Evolutionary conservation across 352 stramenopile genomes (phyloP), one percentile per base, ranked within the genome.

Genomic region (Phytopythium ostracodes): DNA sequence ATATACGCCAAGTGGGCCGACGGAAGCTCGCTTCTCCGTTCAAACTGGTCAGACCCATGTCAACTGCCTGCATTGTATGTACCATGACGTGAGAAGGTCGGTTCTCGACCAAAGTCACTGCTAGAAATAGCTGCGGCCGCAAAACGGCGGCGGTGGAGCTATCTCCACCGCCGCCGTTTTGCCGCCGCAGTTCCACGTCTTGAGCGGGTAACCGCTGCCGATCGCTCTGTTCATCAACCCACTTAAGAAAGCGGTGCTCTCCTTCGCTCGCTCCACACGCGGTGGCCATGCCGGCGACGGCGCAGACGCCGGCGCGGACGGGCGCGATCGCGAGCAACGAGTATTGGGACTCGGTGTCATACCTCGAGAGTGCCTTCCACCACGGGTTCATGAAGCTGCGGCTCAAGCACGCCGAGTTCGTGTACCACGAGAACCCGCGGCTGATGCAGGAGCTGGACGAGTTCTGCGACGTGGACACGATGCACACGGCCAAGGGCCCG

Each of bases 391-490:
- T 95, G 79, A 81, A 77, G 14, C 73, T 77, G 47, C 83, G 82
- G 9, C 72, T 89, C 50, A 82, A 79, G 54, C 80, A 67, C 9
- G 74, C 81, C 25, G 79, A 91, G 57, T 93, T 91, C 66, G 84
- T 91, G 46, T 92, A 88, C 64, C 68, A 79, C 31, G 82, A 91
- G 69, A 89, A 91, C 68, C 14, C 65, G 20, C 77, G 77, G 31
- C 59, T 92, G 29, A 81, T 76, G 5, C 70, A 78, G 25, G 81
- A 92, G 57, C 68, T 93, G 9, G 84, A 93, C 60, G 84, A 92
- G 43, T 95, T 89, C 64, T 95, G 86, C 54, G 83, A 94, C 60
- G 83, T 90, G n/a, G 86, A 93, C 51, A 71, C 72, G 15, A 95
- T 95, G 86, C 81, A 91, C 56, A 80, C 84, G n/a, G 72, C 76